phyloP scores from a whole-genome alignment of 352 stramenopile genomes.

The Pythium periplocum region DNA sequence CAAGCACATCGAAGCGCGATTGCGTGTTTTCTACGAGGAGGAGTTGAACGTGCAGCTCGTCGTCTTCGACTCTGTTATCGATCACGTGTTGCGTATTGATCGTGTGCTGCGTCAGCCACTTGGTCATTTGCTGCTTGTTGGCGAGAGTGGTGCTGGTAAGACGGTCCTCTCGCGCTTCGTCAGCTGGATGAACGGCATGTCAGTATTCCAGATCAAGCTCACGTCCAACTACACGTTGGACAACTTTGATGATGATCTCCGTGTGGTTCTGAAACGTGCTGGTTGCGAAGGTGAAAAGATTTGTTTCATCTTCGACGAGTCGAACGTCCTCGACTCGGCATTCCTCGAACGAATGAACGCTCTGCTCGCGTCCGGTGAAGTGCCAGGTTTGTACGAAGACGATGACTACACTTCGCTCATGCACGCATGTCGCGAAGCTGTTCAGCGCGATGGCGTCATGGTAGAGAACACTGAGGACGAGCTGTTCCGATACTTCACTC shows the following conservation, averaged over 20 bases:
- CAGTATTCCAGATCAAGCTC: slow-evolving; percentile 99
- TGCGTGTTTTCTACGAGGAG: slow-evolving; percentile 99
- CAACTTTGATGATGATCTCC: slow-evolving; percentile 99
- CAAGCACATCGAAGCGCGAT: slow-evolving; percentile 94
- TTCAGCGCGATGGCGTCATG: slow-evolving; percentile 88
- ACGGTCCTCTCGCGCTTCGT: slow-evolving; percentile 99
- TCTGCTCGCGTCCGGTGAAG: slow-evolving; percentile 98
- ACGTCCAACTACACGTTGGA: slow-evolving; percentile 98
- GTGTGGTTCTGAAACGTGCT: slow-evolving; percentile 95
- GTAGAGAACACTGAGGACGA: slow-evolving; percentile 94
- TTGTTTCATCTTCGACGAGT: slow-evolving; percentile 99
- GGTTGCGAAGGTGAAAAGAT: slow-evolving; percentile 99
- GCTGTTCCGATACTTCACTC: slow-evolving; percentile 96
- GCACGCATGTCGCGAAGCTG: slow-evolving; percentile 91
- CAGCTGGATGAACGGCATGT: slow-evolving; percentile 99
- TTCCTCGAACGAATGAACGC: slow-evolving; percentile 99
- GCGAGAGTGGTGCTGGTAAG: slow-evolving; percentile 98
- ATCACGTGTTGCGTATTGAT: slow-evolving; percentile 98
- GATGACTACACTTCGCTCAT: slow-evolving; percentile 98
- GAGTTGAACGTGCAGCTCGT: slow-evolving; percentile 99
- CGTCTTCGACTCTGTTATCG: slow-evolving; percentile 99
- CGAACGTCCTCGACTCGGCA: slow-evolving; percentile 96
- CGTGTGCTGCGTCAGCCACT: slow-evolving; percentile 97
- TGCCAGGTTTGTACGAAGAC: slow-evolving; percentile 99
- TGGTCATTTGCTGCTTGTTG: slow-evolving; percentile 97